Evolutionary conservation across 768 basidiomycete genomes (phyloP).

Genomic region (Mycena pura): DNA sequence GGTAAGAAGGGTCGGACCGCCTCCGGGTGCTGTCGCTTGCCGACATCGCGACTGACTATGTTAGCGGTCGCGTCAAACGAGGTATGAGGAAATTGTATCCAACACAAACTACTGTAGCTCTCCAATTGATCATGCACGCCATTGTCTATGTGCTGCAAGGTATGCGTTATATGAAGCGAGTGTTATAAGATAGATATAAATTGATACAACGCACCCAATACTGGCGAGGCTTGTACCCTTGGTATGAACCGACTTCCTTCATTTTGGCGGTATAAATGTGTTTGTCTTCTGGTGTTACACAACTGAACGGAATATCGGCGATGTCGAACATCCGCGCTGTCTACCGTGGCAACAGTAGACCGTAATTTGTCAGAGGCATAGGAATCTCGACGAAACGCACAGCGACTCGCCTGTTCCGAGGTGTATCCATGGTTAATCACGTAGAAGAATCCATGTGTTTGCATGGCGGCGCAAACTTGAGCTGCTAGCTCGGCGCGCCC

Average conservation of each 20-base stretch:
- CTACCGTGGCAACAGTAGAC: conserved; percentile 29
- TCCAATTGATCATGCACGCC: conserved; percentile 72
- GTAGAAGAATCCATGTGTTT: conserved; percentile 54
- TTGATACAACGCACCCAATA: conserved; percentile 53
- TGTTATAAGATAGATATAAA: neutral
- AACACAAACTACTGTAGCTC: conserved; percentile 61
- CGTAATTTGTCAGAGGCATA: neutral
- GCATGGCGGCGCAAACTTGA: conserved; percentile 54
- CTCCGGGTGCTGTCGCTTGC: conserved; percentile 55
- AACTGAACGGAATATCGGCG: conserved; percentile 52
- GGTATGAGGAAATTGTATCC: too few relatives aligned
- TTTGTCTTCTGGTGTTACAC: conserved; percentile 52
- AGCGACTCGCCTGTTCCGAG: conserved; percentile 40
- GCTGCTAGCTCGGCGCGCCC: conserved; percentile 44
- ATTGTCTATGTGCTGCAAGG: conserved; percentile 59
- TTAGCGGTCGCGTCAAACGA: neutral
- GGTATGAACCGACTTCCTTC: conserved; percentile 54
- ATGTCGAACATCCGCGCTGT: conserved; percentile 56
- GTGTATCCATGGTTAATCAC: conserved; percentile 55
- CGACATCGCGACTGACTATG: conserved; percentile 59
- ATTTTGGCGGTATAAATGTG: conserved; percentile 42
- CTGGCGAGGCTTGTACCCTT: conserved; percentile 61
- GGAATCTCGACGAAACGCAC: too few relatives aligned
- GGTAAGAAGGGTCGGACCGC: conserved; percentile 56
- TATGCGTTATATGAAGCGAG: too few relatives aligned